Percentiles rank a stretch among this genome's conserved stretches.
Evolutionary conservation across 1,139 yeast species (phyloP).

Genomic region (Pichia sp.): DNA sequence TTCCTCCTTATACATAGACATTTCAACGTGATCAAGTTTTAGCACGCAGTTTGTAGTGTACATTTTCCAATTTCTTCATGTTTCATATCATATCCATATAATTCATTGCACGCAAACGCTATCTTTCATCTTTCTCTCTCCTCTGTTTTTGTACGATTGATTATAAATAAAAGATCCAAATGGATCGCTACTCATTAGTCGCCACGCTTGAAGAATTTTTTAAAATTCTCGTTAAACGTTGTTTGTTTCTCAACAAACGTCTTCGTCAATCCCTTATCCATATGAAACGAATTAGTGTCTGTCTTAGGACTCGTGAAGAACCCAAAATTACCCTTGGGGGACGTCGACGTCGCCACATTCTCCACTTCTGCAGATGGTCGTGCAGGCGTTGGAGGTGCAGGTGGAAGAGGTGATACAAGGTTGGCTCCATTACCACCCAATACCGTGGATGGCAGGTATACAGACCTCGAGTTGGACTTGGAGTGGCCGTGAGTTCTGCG

Average conservation of each 20-base stretch:
- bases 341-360: slow-evolving; percentile 1
- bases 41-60: no score
- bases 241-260: slow-evolving; percentile 27
- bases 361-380: neutral
- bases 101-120: no score
- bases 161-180: no score
- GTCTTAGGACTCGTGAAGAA: slow-evolving; percentile 22
- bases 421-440: neutral
- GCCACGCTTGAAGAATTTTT: slow-evolving; percentile 27
- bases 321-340: slow-evolving; percentile 14
- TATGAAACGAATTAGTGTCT: slow-evolving; percentile 22
- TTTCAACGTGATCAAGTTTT: no score
- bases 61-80: no score
- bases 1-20: no score
- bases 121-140: no score
- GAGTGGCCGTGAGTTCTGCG: slow-evolving; percentile 6
- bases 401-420: neutral
- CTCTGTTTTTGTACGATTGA: no score
- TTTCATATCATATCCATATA: no score
- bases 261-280: slow-evolving; percentile 28
- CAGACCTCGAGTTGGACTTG: slow-evolving; percentile 10
- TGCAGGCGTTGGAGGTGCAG: slow-evolving; percentile 8
- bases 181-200: no score
- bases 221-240: slow-evolving; percentile 28
- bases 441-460: slow-evolving; percentile 11